A percentile compares a stretch with the other conserved stretches of the same genome.
Evolutionary conservation across 768 basidiomycete genomes (phyloP).

Genomic region (Leccinellum albellum): DNA sequence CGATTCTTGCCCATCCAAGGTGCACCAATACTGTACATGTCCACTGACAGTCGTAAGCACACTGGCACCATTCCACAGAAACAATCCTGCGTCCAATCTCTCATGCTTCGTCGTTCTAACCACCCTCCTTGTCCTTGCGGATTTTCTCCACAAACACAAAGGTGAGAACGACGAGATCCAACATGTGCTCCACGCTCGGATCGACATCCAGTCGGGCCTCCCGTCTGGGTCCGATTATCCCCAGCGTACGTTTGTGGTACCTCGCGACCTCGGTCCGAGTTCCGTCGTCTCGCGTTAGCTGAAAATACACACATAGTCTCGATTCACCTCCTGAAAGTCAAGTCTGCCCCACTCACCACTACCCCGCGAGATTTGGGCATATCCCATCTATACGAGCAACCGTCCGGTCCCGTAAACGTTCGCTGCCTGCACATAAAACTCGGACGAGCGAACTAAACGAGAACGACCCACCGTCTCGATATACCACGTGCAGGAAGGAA

Average conservation of each 20-base stretch:
- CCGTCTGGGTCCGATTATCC: constrained; percentile 15
- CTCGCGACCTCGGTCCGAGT: constrained; percentile 12
- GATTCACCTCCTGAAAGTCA: neutral
- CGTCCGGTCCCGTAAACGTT: constrained; percentile 32
- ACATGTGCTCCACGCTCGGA: constrained; percentile 15
- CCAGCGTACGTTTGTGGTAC: constrained; percentile 14
- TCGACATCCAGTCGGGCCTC: constrained; percentile 16
- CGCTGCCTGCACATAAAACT: neutral
- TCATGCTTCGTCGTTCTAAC: neutral
- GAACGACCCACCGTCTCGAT: constrained; percentile 9
- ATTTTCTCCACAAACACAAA: constrained; percentile 28
- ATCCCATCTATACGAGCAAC: constrained; percentile 31
- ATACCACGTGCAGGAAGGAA: constrained; percentile 22
- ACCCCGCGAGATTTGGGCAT: constrained; percentile 10
- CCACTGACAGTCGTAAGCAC: no score
- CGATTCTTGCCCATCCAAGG: no score
- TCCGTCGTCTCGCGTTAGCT: constrained; percentile 18
- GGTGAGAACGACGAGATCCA: constrained; percentile 23
- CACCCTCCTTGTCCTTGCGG: constrained; percentile 12
- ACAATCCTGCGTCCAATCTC: no score
- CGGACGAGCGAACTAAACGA: neutral
- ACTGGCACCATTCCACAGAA: no score
- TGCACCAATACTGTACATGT: no score
- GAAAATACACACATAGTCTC: neutral
- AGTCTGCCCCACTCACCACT: constrained; percentile 2